phyloP scores from a whole-genome alignment of 2,329 filamentous ascomycete genomes.

The Thyridium curvatum region DNA sequence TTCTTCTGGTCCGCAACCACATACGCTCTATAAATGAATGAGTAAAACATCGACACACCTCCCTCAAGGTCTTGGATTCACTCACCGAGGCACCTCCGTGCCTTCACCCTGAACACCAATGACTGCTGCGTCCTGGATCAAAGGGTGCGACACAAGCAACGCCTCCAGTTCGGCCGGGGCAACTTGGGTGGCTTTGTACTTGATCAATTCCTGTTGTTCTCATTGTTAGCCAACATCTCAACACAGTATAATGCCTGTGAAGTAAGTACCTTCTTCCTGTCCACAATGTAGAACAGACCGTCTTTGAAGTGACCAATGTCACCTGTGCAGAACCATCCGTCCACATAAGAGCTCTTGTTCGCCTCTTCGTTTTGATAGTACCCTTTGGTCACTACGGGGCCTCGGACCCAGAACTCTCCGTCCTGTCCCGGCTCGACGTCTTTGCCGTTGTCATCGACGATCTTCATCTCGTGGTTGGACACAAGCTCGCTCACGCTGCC shows the following conservation, averaged over 20 bases:
- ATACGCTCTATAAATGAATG: conserved; percentile 3
- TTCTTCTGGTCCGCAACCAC: conserved; percentile 3
- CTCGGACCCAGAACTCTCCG: conserved; percentile 63
- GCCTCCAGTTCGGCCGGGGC: conserved; percentile 75
- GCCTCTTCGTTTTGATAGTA: conserved; percentile 65
- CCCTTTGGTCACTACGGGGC: conserved; percentile 65
- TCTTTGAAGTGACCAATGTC: conserved; percentile 69
- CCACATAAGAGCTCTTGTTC: conserved; percentile 52
- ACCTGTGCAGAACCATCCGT: conserved; percentile 70
- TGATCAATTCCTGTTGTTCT: conserved; percentile 57
- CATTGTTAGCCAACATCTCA: too few relatives aligned
- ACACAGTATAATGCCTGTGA: too few relatives aligned
- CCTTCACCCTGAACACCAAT: conserved; percentile 53
- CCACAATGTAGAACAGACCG: conserved; percentile 71
- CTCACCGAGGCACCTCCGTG: conserved; percentile 43
- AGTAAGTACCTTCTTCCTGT: conserved; percentile 66
- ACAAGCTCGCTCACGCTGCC: conserved; percentile 39
- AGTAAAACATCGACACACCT: too few relatives aligned
- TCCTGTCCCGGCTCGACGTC: conserved; percentile 31
- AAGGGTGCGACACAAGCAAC: conserved; percentile 63
- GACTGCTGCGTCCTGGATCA: conserved; percentile 68
- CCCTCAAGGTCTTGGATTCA: too few relatives aligned
- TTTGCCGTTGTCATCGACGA: conserved; percentile 30
- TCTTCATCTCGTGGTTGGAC: conserved; percentile 25
- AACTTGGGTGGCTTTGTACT: conserved; percentile 73